Evolutionary conservation across 345 rosid species (phyloP).

Genomic region (Populus alba): DNA sequence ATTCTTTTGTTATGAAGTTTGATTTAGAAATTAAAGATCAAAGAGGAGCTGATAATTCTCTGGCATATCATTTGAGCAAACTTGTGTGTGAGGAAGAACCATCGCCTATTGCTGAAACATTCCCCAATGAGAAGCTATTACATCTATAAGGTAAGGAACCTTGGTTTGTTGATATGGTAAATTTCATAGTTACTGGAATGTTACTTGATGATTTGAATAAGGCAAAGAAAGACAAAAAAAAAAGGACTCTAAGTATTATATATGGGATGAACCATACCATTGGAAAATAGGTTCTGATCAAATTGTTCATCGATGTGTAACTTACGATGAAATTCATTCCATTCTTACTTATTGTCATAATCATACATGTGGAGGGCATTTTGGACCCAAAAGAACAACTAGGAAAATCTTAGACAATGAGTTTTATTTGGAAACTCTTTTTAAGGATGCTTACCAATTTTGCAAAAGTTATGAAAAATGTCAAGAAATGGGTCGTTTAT

Average conservation of each 20-base stretch:
- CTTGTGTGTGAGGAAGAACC: too few relatives aligned
- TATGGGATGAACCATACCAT: neutral
- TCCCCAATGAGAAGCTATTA: too few relatives aligned
- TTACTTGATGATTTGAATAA: neutral
- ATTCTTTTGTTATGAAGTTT: neutral
- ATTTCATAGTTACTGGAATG: too few relatives aligned
- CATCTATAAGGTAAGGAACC: too few relatives aligned
- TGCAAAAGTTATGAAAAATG: neutral
- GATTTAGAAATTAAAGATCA: neutral
- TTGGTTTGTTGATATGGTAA: too few relatives aligned
- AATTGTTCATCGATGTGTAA: neutral
- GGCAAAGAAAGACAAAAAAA: too few relatives aligned
- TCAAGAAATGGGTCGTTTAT: rapidly evolving
- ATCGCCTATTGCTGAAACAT: too few relatives aligned
- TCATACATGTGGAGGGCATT: neutral
- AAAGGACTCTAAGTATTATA: neutral
- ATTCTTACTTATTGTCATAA: neutral
- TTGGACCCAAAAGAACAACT: neutral
- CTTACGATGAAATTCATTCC: neutral
- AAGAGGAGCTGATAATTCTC: neutral
- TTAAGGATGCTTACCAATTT: neutral
- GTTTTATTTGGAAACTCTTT: neutral
- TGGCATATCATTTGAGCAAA: neutral
- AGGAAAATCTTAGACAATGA: neutral
- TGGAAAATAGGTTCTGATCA: neutral